Conservation (phyloP, 2,329 filamentous ascomycete species). For the Aspergillus ruber region DNA sequence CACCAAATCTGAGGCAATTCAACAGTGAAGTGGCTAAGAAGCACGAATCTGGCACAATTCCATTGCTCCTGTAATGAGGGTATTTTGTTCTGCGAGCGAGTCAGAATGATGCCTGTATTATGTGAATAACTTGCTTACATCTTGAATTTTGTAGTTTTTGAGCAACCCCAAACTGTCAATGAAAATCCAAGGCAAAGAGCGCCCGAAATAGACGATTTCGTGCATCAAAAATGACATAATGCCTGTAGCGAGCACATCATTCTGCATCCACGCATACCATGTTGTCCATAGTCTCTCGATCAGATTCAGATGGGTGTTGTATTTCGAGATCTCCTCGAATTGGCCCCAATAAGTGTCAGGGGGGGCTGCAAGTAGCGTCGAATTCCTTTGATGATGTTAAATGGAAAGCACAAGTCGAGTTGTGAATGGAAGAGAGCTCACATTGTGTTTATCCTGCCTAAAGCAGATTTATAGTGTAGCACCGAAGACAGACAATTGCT, state of each 20-base stretch:
- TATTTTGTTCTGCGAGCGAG: slow-evolving; percentile 59
- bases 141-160: slow-evolving; percentile 91
- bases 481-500: not conserved
- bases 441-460: slow-evolving; percentile 8
- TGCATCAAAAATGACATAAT: slow-evolving; percentile 98
- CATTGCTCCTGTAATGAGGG: slow-evolving; percentile 91
- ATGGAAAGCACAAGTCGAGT: not conserved
- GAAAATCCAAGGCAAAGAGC: slow-evolving; percentile 83
- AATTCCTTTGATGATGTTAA: slow-evolving; percentile 36
- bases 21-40: slow-evolving; percentile 93
- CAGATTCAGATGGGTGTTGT: slow-evolving; percentile 81
- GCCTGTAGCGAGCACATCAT: slow-evolving; percentile 90
- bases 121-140: slow-evolving; percentile 47
- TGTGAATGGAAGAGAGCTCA: slow-evolving; percentile 7
- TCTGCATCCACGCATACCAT: slow-evolving; percentile 98
- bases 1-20: slow-evolving; percentile 96
- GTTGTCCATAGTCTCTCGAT: slow-evolving; percentile 87
- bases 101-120: slow-evolving; percentile 1
- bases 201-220: slow-evolving; percentile 89
- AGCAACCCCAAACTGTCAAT: slow-evolving; percentile 84
- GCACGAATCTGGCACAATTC: slow-evolving; percentile 86
- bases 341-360: slow-evolving; percentile 59
- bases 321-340: slow-evolving; percentile 58
- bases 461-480: not conserved
- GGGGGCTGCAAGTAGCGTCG: slow-evolving; percentile 35